Conservation (phyloP, 441 rosid genomes). For the Pelargonium myrrhifolium region DNA sequence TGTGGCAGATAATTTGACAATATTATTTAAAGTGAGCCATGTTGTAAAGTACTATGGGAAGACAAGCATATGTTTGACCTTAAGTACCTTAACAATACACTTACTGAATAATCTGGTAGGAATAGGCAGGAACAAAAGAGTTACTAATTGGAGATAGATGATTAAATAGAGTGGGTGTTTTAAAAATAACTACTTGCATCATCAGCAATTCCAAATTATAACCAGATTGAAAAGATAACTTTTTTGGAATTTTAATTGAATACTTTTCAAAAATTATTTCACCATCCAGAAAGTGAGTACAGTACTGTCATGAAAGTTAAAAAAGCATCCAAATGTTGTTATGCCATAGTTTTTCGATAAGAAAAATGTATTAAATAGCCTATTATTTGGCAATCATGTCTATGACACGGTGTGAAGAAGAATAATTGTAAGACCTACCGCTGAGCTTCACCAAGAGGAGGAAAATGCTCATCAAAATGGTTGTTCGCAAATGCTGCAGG, state of each 20-base stretch:
- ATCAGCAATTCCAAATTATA: not conserved
- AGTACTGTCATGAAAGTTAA: not conserved
- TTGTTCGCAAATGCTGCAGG: constrained; percentile 28
- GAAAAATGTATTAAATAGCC: not conserved
- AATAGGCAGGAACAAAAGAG: not conserved
- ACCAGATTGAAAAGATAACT: no score
- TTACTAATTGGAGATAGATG: not conserved
- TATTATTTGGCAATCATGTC: not conserved
- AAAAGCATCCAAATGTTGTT: not conserved
- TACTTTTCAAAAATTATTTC: no score
- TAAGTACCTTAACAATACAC: not conserved
- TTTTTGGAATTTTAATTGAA: no score
- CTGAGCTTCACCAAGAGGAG: constrained; percentile 28
- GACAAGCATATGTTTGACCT: not conserved
- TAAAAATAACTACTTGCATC: not conserved
- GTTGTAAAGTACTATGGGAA: not conserved
- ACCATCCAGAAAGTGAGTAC: not conserved
- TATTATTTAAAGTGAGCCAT: constrained; percentile 1
- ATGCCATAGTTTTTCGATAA: not conserved
- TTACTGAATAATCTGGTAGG: not conserved
- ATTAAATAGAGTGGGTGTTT: not conserved
- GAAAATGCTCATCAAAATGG: constrained; percentile 24
- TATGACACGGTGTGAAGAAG: not conserved
- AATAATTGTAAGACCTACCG: constrained; percentile 26
- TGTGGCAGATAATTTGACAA: not conserved